phyloP scores from a whole-genome alignment of 768 basidiomycete genomes.

The Melanogaster broomeanus region DNA sequence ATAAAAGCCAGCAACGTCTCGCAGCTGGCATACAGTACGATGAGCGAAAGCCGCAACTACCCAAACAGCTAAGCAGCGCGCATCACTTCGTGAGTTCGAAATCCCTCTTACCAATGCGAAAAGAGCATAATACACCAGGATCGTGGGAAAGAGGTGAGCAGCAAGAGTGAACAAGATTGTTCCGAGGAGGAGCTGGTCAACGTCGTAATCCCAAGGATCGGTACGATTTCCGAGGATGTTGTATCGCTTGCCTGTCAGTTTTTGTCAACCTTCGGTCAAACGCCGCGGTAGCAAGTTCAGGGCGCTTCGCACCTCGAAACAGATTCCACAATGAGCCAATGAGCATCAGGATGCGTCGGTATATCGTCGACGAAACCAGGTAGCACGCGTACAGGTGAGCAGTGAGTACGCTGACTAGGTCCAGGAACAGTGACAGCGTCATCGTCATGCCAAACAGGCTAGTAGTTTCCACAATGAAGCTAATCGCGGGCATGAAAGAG shows the following conservation, averaged over 20 bases:
- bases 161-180: constrained; percentile 85
- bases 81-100: not conserved
- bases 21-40: constrained; percentile 60
- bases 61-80: not conserved
- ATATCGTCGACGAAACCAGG: constrained; percentile 58
- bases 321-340: constrained; percentile 81
- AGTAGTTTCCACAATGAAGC: constrained; percentile 36
- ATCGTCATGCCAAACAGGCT: constrained; percentile 58
- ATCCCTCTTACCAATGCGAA: constrained; percentile 63
- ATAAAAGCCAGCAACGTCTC: constrained; percentile 74
- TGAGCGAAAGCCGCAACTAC: constrained; percentile 55
- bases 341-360: constrained; percentile 56
- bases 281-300: not conserved
- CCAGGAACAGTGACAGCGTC: constrained; percentile 63
- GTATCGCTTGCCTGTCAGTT: constrained; percentile 72
- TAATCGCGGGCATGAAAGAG: constrained; percentile 23
- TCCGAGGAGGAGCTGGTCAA: constrained; percentile 94
- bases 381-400: constrained; percentile 75
- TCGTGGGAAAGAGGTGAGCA: constrained; percentile 82
- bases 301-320: constrained; percentile 67
- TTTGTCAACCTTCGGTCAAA: not conserved
- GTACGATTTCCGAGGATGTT: constrained; percentile 87
- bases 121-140: constrained; percentile 80
- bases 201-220: constrained; percentile 88
- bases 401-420: constrained; percentile 67